Conservation (phyloP, 345 rosid species). For the Hibiscus mutabilis region DNA sequence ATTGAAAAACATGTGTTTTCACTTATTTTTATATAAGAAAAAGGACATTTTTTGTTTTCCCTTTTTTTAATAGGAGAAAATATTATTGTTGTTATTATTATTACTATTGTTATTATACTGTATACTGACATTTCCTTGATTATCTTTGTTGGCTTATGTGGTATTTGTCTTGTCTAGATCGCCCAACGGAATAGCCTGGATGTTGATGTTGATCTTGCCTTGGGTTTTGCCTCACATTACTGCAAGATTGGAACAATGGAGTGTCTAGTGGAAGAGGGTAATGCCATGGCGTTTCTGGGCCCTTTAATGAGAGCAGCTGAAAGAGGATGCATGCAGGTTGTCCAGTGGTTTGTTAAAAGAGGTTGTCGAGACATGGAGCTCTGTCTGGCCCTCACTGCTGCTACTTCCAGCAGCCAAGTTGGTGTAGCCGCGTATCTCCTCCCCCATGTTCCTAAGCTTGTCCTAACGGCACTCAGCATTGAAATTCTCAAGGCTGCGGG, state of each 20-base stretch:
- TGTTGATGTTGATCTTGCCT: slow-evolving; percentile 87
- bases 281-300: slow-evolving; percentile 85
- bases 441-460: slow-evolving; percentile 79
- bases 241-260: slow-evolving; percentile 93
- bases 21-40: neutral
- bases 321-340: slow-evolving; percentile 93
- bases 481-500: slow-evolving; percentile 96
- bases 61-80: neutral
- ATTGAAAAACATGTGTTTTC: neutral
- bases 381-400: slow-evolving; percentile 91
- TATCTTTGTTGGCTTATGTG: slow-evolving; percentile 1
- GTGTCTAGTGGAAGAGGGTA: slow-evolving; percentile 95
- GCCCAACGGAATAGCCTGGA: slow-evolving; percentile 98
- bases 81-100: neutral
- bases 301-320: slow-evolving; percentile 97
- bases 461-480: slow-evolving; percentile 81
- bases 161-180: slow-evolving; percentile 42
- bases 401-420: slow-evolving; percentile 90
- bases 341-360: slow-evolving; percentile 90
- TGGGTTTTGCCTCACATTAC: slow-evolving; percentile 91
- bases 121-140: slow-evolving; percentile 1
- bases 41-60: neutral
- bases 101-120: neutral
- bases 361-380: slow-evolving; percentile 92
- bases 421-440: slow-evolving; percentile 80